phyloP scores from a whole-genome alignment of 1,284 basidiomycete genomes.

The Ustilago nuda region DNA sequence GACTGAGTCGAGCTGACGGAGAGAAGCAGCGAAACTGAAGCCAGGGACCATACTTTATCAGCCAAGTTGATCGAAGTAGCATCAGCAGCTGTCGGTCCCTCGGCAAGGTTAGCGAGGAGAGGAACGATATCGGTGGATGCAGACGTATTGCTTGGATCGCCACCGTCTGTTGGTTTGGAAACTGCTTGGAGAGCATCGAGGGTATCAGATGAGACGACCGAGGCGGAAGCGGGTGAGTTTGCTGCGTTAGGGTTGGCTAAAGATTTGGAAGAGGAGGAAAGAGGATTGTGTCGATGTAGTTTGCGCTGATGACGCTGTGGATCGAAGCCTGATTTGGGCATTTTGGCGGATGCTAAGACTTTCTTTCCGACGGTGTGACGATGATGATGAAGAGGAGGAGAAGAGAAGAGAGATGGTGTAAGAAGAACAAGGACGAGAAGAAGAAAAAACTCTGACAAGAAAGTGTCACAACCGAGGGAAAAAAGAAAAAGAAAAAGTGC shows the following conservation, averaged over 20 bases:
- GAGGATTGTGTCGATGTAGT: conserved; percentile 54
- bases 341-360: conserved; percentile 7
- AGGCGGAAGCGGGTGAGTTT: conserved; percentile 13
- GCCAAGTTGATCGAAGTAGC: conserved; percentile 34
- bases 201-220: conserved; percentile 20
- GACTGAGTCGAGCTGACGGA: conserved; percentile 40
- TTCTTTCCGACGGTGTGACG: neutral
- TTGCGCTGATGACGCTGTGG: conserved; percentile 52
- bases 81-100: conserved; percentile 5
- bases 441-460: too few species aligned
- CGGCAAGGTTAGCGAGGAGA: conserved; percentile 54
- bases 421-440: too few species aligned
- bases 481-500: too few species aligned
- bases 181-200: conserved; percentile 35
- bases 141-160: conserved; percentile 1
- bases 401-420: too few species aligned
- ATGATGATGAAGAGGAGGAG: neutral
- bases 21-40: conserved; percentile 59
- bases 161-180: conserved; percentile 8
- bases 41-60: conserved; percentile 66
- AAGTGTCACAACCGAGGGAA: too few species aligned
- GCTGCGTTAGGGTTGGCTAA: conserved; percentile 13
- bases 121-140: conserved; percentile 52
- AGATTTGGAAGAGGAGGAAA: conserved; percentile 32
- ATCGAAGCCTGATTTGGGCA: conserved; percentile 61